Conservation (phyloP, 331 rosid genomes). For the Saraca asoca region DNA sequence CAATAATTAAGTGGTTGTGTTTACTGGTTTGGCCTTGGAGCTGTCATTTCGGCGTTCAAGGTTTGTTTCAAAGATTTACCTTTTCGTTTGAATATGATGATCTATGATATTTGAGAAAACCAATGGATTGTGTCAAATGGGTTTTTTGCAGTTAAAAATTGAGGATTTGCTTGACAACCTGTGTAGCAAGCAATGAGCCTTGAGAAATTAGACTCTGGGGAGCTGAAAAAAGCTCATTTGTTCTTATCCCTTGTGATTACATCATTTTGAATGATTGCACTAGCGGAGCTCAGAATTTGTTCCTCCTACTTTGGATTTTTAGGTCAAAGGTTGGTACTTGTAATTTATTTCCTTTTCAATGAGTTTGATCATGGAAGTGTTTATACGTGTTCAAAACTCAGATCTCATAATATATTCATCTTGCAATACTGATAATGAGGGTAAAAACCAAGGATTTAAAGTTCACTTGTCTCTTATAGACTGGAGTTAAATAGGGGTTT, state of each 20-base stretch:
- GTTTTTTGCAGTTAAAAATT: too few relatives aligned
- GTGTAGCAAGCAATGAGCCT: too few relatives aligned
- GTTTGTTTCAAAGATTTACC: too few relatives aligned
- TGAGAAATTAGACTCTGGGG: conserved; percentile 31
- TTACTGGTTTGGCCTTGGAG: too few relatives aligned
- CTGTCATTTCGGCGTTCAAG: too few relatives aligned
- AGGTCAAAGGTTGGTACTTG: background rate
- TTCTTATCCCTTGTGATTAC: conserved; percentile 46
- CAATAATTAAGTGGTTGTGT: too few relatives aligned
- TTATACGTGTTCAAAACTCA: background rate
- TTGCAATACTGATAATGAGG: conserved; percentile 37
- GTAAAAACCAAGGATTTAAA: conserved; percentile 53
- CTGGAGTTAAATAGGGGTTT: too few relatives aligned
- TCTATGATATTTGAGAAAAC: too few relatives aligned
- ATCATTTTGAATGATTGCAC: conserved; percentile 73
- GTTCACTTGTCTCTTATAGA: conserved; percentile 67
- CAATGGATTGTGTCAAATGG: too few relatives aligned
- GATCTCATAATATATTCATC: conserved; percentile 7
- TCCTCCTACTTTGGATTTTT: conserved; percentile 54
- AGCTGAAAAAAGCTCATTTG: conserved; percentile 43
- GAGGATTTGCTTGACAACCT: too few relatives aligned
- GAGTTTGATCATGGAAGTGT: conserved; percentile 26
- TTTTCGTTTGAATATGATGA: too few relatives aligned
- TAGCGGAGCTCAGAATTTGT: conserved; percentile 91
- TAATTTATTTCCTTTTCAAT: conserved; percentile 20